Evolutionary conservation across 208 protist genomes (phyloP).

Genomic region (Angomonas deanei): DNA sequence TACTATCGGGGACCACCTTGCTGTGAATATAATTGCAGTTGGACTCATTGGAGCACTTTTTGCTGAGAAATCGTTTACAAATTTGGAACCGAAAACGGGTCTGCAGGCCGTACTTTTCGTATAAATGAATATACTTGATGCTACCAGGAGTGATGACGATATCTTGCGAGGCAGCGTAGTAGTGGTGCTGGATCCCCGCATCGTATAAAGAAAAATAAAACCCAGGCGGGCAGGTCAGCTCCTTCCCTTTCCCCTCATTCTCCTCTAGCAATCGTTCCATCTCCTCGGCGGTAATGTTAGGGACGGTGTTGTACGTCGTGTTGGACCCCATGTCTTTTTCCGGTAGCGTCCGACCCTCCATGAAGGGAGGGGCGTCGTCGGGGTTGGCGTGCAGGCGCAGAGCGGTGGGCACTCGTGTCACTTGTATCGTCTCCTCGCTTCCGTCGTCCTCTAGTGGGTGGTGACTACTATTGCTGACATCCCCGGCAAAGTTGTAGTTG

Average conservation of each 20-base stretch:
- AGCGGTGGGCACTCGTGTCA: background rate
- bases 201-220: constrained; percentile 58
- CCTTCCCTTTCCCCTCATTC: background rate
- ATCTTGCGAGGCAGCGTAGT: constrained; percentile 37
- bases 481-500: background rate
- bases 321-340: background rate
- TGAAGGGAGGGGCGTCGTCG: no score
- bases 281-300: constrained; percentile 16
- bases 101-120: constrained; percentile 39
- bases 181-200: constrained; percentile 43
- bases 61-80: constrained; percentile 39
- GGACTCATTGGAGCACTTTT: constrained; percentile 27
- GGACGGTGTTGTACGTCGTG: background rate
- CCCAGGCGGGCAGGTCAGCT: constrained; percentile 20
- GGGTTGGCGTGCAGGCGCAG: background rate
- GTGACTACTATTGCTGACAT: background rate
- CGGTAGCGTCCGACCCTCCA: no score
- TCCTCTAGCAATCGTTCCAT: constrained; percentile 18
- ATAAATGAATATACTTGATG: constrained; percentile 49
- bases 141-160: constrained; percentile 54
- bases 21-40: constrained; percentile 66
- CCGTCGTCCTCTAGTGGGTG: background rate
- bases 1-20: constrained; percentile 23
- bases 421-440: no score
- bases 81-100: constrained; percentile 66